These are phyloP conservation scores for Hydnomerulius pinastri DNA, from an alignment of 768 basidiomycete species.

Conservation along the genomic window DNA sequence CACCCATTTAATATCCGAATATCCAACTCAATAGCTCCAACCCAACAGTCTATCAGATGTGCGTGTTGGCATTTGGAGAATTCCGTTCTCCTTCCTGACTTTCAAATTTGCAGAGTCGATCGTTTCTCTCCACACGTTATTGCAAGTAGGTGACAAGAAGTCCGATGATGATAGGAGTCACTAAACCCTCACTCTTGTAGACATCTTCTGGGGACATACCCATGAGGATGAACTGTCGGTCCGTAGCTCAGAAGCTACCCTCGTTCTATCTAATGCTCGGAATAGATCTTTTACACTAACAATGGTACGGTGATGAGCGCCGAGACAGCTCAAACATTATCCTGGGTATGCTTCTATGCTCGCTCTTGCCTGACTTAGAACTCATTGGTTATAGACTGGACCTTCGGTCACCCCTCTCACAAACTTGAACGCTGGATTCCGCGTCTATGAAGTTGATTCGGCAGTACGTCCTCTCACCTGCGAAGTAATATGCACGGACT, in stretches of 20 bases:
- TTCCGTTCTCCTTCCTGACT: not conserved
- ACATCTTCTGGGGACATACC: slow-evolving; percentile 78
- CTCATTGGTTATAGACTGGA: slow-evolving; percentile 47
- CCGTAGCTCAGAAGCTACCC: slow-evolving; percentile 10
- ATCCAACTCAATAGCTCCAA: slow-evolving; percentile 2
- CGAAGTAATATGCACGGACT: slow-evolving; percentile 3
- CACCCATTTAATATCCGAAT: not conserved
- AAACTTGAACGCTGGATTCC: slow-evolving; percentile 76
- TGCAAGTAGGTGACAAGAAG: slow-evolving; percentile 52
- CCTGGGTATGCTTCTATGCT: slow-evolving; percentile 42
- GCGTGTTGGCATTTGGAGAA: slow-evolving; percentile 5
- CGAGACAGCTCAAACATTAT: slow-evolving; percentile 55
- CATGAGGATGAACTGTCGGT: slow-evolving; percentile 75
- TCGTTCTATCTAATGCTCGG: not conserved
- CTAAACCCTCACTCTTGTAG: slow-evolving; percentile 37
- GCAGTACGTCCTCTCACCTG: slow-evolving; percentile 41
- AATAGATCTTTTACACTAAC: slow-evolving; percentile 70
- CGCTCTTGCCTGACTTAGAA: slow-evolving; percentile 4
- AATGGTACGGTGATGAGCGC: slow-evolving; percentile 63
- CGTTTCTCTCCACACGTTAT: slow-evolving; percentile 81
- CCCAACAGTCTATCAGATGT: slow-evolving; percentile 52
- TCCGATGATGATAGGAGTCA: not conserved
- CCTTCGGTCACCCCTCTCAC: slow-evolving; percentile 71
- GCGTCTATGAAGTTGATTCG: slow-evolving; percentile 49
- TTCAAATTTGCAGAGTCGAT: slow-evolving; percentile 51